Evolutionary conservation across 805 yeast genomes (phyloP).

Genomic region (Candida cerambycidarum): DNA sequence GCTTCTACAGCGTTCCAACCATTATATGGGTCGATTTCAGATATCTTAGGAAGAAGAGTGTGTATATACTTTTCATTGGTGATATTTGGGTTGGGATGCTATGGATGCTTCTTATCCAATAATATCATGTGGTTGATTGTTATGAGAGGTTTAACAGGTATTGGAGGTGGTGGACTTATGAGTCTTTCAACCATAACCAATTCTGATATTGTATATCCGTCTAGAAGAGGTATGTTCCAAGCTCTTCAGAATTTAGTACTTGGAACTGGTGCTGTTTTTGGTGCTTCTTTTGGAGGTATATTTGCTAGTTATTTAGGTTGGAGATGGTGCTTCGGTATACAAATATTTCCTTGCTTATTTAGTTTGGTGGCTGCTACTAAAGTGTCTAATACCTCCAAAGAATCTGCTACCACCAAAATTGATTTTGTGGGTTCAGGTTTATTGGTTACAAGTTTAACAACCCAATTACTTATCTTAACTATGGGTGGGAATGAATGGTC

Average conservation of each 20-base stretch:
- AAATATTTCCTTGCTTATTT: conserved; percentile 50
- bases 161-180: conserved; percentile 44
- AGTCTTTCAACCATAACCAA: conserved; percentile 39
- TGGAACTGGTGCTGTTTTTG: conserved; percentile 55
- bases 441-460: conserved; percentile 31
- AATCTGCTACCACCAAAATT: conserved; percentile 21
- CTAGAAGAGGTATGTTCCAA: conserved; percentile 40
- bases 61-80: conserved; percentile 35
- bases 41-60: conserved; percentile 54
- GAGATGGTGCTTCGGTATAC: conserved; percentile 60
- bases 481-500: conserved; percentile 23
- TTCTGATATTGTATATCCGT: conserved; percentile 36
- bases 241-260: conserved; percentile 38
- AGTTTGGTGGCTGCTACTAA: conserved; percentile 34
- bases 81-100: conserved; percentile 33
- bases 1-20: conserved; percentile 77
- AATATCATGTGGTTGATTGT: conserved; percentile 27
- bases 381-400: conserved; percentile 15
- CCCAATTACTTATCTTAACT: conserved; percentile 28
- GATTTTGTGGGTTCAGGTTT: conserved; percentile 34
- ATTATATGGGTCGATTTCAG: conserved; percentile 66
- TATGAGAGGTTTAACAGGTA: conserved; percentile 38
- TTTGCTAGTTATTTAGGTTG: conserved; percentile 58
- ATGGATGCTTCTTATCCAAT: conserved; percentile 33
- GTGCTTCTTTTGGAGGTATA: conserved; percentile 65